Conservation (phyloP, 371 early-diverging fungal genomes). For the Mortierella sp. region DNA sequence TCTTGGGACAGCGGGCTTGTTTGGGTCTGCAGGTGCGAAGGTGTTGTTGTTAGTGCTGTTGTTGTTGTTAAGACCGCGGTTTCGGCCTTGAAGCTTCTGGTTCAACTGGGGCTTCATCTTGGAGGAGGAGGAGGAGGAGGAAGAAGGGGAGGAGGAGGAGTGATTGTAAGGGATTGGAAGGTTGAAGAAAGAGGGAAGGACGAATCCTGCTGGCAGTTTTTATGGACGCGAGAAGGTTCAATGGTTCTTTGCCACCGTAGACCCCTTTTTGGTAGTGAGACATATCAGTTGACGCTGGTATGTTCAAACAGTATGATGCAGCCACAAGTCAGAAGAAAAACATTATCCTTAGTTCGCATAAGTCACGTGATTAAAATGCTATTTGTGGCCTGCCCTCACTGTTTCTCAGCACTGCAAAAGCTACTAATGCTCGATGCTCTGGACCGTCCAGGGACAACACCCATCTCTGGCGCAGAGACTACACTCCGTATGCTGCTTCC, state of each 20-base stretch:
- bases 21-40: not conserved
- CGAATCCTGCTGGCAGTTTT: not conserved
- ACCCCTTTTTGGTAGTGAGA: not conserved
- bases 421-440: constrained; percentile 42
- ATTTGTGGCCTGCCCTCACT: not conserved
- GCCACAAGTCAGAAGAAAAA: too few relatives aligned
- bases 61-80: constrained; percentile 19
- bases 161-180: not conserved
- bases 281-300: not conserved
- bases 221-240: not conserved
- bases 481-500: constrained; percentile 35
- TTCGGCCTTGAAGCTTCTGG: constrained; percentile 42
- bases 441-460: constrained; percentile 18
- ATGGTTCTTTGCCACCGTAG: not conserved
- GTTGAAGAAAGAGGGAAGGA: not conserved
- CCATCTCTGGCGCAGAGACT: constrained; percentile 32
- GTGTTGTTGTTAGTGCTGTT: not conserved
- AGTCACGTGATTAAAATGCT: too few relatives aligned
- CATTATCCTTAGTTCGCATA: too few relatives aligned
- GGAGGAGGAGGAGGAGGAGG: not conserved
- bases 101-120: constrained; percentile 48
- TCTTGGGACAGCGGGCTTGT: constrained; percentile 31
- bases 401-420: constrained; percentile 33
- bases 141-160: not conserved
- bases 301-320: too few relatives aligned